Evolutionary conservation across 345 rosid species (phyloP), one percentile per base, ranked within the genome.

Genomic region (Linum trigynum): DNA sequence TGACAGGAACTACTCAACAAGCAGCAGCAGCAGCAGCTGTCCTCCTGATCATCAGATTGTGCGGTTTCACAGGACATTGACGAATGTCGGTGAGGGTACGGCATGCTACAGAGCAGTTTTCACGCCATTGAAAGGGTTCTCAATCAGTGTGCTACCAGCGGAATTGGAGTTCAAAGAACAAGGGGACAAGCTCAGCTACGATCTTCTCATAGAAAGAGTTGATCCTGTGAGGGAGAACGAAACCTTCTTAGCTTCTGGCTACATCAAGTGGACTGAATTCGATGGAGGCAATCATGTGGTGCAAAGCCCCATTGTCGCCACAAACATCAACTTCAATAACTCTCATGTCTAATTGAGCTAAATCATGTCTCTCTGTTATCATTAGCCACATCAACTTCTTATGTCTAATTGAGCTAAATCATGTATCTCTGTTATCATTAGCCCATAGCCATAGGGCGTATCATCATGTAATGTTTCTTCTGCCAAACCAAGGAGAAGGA

Each of bases 11-110:
- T 61, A 69, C 0, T 48, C 60, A 9, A 12, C 67, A 0, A 8
- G 61, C 59, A 17, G 65, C 62, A 38, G 7, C 65, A 69, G 32
- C 32, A 23, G 32, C 32, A 23, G 32, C 32, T 23, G 32, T 23
- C 32, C 32, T 23, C 32, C 32, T 23, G 32, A 57, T 23, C 69
- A 23, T 23, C 32, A 45, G 7, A 15, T 48, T 2, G 14, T 48
- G 53, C 77, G 76, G 61, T 83, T 79, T 67, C 67, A 58, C 32
- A 76, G 88, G 68, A 86, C 91, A 0, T 74, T 83, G 73, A 86
- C 91, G 4, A 82, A 79, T 58, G 82, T 81, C 4, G 91, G 77
- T 41, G 79, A 67, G 2, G 81, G 70, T 17, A 40, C 39, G 0
- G 55, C 79, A 16, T 67, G 67, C 42, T 86, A 84, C 68, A 64